Conservation (phyloP, 257 asterid species). For the Solanum virginianum region DNA sequence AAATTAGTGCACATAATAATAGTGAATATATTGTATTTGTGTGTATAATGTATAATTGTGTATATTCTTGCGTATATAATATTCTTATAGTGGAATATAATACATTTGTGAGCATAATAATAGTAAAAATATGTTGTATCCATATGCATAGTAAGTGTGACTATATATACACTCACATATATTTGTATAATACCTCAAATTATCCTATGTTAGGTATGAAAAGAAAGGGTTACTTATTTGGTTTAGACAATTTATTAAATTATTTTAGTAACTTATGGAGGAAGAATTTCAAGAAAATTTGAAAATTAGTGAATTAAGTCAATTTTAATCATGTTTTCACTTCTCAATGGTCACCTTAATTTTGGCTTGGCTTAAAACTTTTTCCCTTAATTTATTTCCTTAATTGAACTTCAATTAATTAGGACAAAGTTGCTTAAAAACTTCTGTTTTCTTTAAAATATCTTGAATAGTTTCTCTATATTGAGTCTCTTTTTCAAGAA, state of each 20-base stretch:
- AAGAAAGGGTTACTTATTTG: too few species aligned
- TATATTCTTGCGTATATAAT: background rate
- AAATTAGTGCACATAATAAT: too few species aligned
- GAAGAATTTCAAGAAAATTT: background rate
- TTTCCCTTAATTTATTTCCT: background rate
- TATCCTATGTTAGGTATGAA: background rate
- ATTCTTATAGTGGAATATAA: background rate
- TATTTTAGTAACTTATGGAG: background rate
- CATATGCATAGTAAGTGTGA: background rate
- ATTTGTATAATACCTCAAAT: background rate
- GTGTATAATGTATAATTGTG: too few species aligned
- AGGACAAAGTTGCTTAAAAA: too few species aligned
- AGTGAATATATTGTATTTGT: too few species aligned
- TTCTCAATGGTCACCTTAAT: too few species aligned
- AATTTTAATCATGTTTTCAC: background rate
- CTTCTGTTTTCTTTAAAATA: too few species aligned
- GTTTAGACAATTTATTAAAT: background rate
- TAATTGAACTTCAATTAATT: too few species aligned
- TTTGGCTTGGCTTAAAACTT: background rate
- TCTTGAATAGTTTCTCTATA: too few species aligned
- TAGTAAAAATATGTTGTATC: background rate
- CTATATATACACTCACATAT: background rate
- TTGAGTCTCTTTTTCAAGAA: too few species aligned
- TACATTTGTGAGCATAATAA: background rate
- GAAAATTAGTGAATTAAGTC: background rate